Evolutionary conservation across 2,329 filamentous ascomycete genomes (phyloP), one percentile per base, ranked within the genome.

Genomic region (Tolypocladium tropicale): DNA sequence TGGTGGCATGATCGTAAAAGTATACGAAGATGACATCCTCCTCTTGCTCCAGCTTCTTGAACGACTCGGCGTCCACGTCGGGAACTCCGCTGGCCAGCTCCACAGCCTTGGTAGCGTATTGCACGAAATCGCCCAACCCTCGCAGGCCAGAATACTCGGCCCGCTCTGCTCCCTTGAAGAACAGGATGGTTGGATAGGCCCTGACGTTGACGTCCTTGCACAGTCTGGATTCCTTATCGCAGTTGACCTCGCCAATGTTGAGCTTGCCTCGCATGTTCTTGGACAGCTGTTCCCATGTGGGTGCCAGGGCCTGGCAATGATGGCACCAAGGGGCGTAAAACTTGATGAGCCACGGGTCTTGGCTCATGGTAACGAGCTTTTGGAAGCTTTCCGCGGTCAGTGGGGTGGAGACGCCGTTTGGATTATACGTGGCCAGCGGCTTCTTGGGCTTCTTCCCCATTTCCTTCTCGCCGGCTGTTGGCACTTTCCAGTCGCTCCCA

Each of bases 251-350:
- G 58, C 93, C 94, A 65, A 99, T 79, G 67, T 97, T 96, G 57
- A 99, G 82, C 61, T 83, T 85, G 48, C 88, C 89, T 71, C 91
- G 84, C 89, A 96, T 94, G 67, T 93, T 90, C 68, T 92, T 91
- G 49, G 89, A 89, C 72, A 99, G 83, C 65, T 93, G 88, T 59
- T 84, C 78, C 94, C 94, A 99, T 61, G 85, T 91, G 3, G 94
- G 89, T 37, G 88, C 90, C 80, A 99, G 84, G 39, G 89, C 89
- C 73, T 96, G 89, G 72, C 95, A 99, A 73, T 99, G 94, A 63
- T 86, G 84, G 71, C 94, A 99, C 94, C 93, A 97, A 6, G 94
- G 95, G 21, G 90, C 92, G 70, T 96, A 97, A 70, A 99, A 97
- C 72, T 99, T 99, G 78, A 99, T 85, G 68, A 99, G 96, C 94